Base-by-base conservation (phyloP, 192 early-diverging fungal genomes). In the Backusella morwellensis region DNA sequence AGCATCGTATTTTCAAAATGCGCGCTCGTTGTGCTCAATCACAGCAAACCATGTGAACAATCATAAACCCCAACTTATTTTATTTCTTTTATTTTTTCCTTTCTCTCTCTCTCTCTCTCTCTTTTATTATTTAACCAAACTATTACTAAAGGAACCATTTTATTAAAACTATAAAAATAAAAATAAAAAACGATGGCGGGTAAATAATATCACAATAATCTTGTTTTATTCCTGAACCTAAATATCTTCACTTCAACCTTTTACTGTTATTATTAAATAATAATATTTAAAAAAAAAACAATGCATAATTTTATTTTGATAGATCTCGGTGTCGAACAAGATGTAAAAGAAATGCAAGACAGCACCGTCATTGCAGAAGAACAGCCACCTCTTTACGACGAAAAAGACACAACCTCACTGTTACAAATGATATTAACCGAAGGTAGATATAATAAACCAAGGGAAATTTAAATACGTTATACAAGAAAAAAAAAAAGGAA, bases 351-450 rank as follows among this genome's bases (percentile, higher is more conserved):
- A 21, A 56, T 56, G 54, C 54, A 21, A 11, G 54, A 56, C 19
- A n/a, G 6, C n/a, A n/a, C 54, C 19, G 54, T 56, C 54, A 56
- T 56, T 56, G n/a, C 54, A 6, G 54, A 56, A 56, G 67, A 35
- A 68, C 67, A 34, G 7, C 35, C 67, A 21, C 67, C 67, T 21
- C 17, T n/a, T 34, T 38, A 68, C n/a, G 74, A 75, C 35, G 74
- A 63, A 12, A 21, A 12, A 29, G 36, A 66, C 21, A 35, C 47
- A 56, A 42, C 26, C 35, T 75, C 74, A 11, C 36, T 75, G 21
- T 67, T 75, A 36, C 52, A 50, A 26, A 32, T 63, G 32, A 75
- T 75, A 34, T 34, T 74, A 23, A 44, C 74, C 17, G 74, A 75
- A 66, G 74, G 74, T 75, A 74, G 26, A 29, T n/a, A 35, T 29